Percentiles rank a stretch among this genome's conserved stretches.
Conservation (phyloP, 805 yeast genomes). For the Barnettozyma californica region DNA sequence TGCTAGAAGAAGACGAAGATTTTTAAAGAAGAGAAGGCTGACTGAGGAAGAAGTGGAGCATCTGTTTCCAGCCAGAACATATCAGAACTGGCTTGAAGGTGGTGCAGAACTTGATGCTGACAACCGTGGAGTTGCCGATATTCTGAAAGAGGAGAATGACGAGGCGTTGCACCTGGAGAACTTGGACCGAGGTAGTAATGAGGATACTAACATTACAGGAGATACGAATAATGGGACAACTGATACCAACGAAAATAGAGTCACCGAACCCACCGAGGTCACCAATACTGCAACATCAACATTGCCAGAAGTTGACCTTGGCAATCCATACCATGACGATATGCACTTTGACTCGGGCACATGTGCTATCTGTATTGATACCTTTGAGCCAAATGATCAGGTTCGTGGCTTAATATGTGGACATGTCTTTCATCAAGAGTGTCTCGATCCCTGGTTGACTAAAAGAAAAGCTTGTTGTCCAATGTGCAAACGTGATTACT, state of each 20-base stretch:
- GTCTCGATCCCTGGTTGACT: constrained; percentile 79
- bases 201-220: not conserved
- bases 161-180: constrained; percentile 7
- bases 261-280: not conserved
- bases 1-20: constrained; percentile 38
- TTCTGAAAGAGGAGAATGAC: constrained; percentile 31
- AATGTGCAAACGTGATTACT: constrained; percentile 70
- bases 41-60: constrained; percentile 54
- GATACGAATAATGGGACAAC: not conserved
- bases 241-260: not conserved
- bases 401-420: constrained; percentile 78
- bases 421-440: constrained; percentile 74
- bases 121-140: constrained; percentile 39
- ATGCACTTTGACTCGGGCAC: constrained; percentile 57
- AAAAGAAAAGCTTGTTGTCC: constrained; percentile 79
- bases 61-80: constrained; percentile 53
- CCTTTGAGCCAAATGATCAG: constrained; percentile 51
- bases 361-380: constrained; percentile 77
- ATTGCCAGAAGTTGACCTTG: constrained; percentile 17
- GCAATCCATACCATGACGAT: constrained; percentile 18
- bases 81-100: constrained; percentile 55
- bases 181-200: constrained; percentile 7
- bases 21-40: constrained; percentile 43
- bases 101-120: constrained; percentile 49
- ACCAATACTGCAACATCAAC: not conserved